Base-by-base conservation (phyloP, 371 early-diverging fungal genomes). In the Mortierella sp. region DNA sequence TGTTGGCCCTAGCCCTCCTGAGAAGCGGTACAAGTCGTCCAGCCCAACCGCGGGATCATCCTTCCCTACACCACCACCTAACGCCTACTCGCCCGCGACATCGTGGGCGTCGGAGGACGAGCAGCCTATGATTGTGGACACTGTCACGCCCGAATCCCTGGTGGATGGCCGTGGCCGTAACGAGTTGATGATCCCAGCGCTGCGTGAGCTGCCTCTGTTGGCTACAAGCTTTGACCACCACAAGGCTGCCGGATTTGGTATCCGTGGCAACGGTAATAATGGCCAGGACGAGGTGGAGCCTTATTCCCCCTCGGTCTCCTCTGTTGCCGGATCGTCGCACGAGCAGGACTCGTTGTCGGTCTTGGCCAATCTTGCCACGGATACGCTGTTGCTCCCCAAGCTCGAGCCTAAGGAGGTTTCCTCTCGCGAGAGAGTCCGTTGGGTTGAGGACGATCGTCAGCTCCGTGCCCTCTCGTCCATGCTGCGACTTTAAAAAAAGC, bases 361-460 rank as follows among this genome's bases (percentile, higher is more conserved):
- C 43, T 58, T 80, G 64, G 81, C 81, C 64, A 80, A 80, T 29
- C 65, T 80, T 48, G 81, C 81, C 7, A 71, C 77, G 5, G 81
- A 80, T 19, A 70, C 77, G 2, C 39, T 80, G 26, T 64, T 80
- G n/a, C 47, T 80, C 22, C 81, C 81, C 13, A 80, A 77, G 68
- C 41, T 76, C 26, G 81, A 80, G 24, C 80, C 85, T 22, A 79
- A 85, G 70, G 87, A 87, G 68, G 71, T 86, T 58, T 71, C 80
- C 11, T 74, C 80, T 10, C 79, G 88, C 70, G 86, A 85, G 47
- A 72, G 80, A 40, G 73, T 85, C 44, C 87, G 87, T 16, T 85
- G 80, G 70, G 83, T 87, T 13, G 89, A 89, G 74, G 89, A 89
- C 64, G 75, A 85, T 24, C 71, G 89, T 45, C 89, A 89, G 61